Evolutionary conservation across 2,329 filamentous ascomycete species (phyloP), one percentile per base, ranked within the genome.

Genomic region (Cladophialophora immunda): DNA sequence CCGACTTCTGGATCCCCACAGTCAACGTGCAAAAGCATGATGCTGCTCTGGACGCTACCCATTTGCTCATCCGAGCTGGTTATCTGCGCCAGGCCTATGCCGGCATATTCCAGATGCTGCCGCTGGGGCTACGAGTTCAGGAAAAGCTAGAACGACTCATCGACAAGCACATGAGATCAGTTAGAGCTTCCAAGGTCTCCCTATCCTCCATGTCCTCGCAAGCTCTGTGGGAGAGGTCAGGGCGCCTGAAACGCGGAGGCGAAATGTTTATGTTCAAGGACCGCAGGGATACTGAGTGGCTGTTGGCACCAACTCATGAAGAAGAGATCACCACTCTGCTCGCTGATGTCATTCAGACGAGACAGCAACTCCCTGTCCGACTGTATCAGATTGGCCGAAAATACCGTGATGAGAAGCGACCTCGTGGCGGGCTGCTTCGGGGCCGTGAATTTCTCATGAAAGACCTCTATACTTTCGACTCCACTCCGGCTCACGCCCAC

Each of bases 381-480:
- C 81, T 99, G 0, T 99, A 98, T 75, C 95, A 99, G 77, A 95
- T 95, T 57, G 90, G 91, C 92, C 77, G 94, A 55, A 99, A 99
- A 78, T 99, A 98, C 75, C 89, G 95, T 57, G 95, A 99, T 80
- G 95, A 99, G 79, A 86, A 90, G 64, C 87, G 95, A 29, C 95
- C 95, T 22, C 87, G 95, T 34, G 92, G 97, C 73, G 95, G 95
- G 13, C 83, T 99, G 1, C 83, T 99, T 8, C 89, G 95, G 9
- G 91, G 92, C 0, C 89, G 93, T 68, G 95, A 99, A 75, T 99
- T 99, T 74, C 81, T 93, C 72, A 99, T 99, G 95, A 99, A 99
- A 79, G 95, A 99, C 78, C 85, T 99, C 0, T 99, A 99, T 77
- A 97, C 94, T 0, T 99, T 99, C 75, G 95, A 99, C 75, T 81